Conservation (phyloP, 176 grass and related monocot genomes). For the Eragrostis curvula region DNA sequence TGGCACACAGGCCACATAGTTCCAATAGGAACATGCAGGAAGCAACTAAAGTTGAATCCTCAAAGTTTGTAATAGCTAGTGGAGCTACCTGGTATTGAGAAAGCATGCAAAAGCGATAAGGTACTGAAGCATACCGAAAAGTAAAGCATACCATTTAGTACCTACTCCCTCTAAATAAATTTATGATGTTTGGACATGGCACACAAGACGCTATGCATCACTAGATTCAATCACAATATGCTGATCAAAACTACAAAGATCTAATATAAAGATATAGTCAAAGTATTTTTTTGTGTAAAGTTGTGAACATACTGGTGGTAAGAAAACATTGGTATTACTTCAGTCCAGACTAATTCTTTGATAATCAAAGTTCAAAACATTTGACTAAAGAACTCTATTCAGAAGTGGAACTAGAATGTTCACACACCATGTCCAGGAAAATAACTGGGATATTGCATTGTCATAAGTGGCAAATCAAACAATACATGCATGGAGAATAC, state of each 20-base stretch:
- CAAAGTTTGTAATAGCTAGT: conserved; percentile 89
- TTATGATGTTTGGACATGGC: neutral
- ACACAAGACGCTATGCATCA: neutral
- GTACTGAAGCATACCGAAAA: conserved; percentile 18
- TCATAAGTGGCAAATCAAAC: no score
- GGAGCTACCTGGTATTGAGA: conserved; percentile 74
- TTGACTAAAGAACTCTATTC: no score
- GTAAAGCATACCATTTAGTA: conserved; percentile 22
- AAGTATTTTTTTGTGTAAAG: neutral
- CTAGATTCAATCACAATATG: neutral
- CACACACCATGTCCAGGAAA: conserved; percentile 24
- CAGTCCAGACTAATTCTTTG: neutral
- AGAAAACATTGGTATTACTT: neutral
- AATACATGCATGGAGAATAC: no score
- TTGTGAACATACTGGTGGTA: neutral
- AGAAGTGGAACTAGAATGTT: conserved; percentile 7
- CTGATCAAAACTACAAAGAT: neutral
- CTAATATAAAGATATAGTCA: neutral
- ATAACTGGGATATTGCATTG: conserved; percentile 19
- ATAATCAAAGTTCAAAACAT: neutral
- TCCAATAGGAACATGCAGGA: conserved; percentile 86
- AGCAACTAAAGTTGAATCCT: conserved; percentile 79
- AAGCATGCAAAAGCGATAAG: conserved; percentile 27
- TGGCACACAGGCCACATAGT: conserved; percentile 93
- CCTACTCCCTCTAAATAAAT: neutral